Conservation (phyloP, 805 yeast species). For the Saccharomycopsis schoenii region DNA sequence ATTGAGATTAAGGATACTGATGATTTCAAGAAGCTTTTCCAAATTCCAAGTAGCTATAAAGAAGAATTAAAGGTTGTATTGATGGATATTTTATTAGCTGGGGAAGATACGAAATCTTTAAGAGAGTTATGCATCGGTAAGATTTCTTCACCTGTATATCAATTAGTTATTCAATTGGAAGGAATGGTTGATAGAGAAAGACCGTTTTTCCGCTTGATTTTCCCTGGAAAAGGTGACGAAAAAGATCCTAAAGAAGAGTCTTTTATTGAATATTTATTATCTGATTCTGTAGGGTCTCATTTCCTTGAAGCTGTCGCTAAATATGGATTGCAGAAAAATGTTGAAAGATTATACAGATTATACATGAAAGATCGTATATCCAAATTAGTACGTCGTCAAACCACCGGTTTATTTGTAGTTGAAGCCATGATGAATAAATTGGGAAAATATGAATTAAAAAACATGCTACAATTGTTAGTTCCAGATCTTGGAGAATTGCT, state of each 20-base stretch:
- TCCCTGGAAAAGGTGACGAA: slow-evolving; percentile 39
- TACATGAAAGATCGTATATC: slow-evolving; percentile 69
- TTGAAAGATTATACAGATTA: slow-evolving; percentile 56
- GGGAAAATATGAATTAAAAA: slow-evolving; percentile 51
- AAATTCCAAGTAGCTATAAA: slow-evolving; percentile 62
- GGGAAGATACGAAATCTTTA: slow-evolving; percentile 34
- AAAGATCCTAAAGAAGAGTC: slow-evolving; percentile 58
- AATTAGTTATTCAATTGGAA: slow-evolving; percentile 67
- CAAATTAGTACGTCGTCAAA: slow-evolving; percentile 69
- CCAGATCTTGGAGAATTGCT: slow-evolving; percentile 56
- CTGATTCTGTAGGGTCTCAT: slow-evolving; percentile 91
- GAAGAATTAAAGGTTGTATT: slow-evolving; percentile 45
- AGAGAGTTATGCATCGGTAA: slow-evolving; percentile 72
- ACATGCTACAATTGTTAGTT: slow-evolving; percentile 51
- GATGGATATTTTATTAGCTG: slow-evolving; percentile 23
- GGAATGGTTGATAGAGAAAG: slow-evolving; percentile 71
- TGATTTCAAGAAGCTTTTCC: slow-evolving; percentile 51
- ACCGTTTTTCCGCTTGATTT: slow-evolving; percentile 56
- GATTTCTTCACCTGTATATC: slow-evolving; percentile 81
- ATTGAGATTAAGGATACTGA: slow-evolving; percentile 75
- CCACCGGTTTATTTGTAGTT: slow-evolving; percentile 75
- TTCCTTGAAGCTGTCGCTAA: slow-evolving; percentile 68
- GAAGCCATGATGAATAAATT: slow-evolving; percentile 59
- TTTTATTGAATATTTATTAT: slow-evolving; percentile 71
- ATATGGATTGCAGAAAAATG: slow-evolving; percentile 54